phyloP scores from a whole-genome alignment of 1,284 basidiomycete species.

The Rhodotorula sp. region DNA sequence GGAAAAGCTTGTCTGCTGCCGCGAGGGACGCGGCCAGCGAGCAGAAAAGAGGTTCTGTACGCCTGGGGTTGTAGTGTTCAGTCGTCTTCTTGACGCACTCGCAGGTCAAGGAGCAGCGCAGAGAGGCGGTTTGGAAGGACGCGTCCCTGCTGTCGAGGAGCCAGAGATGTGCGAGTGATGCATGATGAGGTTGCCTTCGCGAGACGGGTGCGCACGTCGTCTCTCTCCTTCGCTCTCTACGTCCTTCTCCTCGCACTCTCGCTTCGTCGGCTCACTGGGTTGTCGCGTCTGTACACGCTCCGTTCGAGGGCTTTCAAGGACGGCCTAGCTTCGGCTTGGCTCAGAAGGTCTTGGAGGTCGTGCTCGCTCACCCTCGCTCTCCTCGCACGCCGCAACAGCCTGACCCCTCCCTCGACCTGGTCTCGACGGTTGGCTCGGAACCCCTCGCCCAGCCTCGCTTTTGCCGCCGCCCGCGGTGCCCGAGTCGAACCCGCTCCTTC shows the following conservation, averaged over 20 bases:
- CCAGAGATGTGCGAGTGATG: constrained; percentile 3
- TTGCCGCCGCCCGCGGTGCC: background rate
- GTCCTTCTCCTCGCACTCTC: no score
- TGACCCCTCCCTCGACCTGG: background rate
- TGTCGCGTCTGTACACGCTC: background rate
- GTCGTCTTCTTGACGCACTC: background rate
- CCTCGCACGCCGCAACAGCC: background rate
- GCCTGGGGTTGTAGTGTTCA: constrained; percentile 5
- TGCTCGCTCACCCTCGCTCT: background rate
- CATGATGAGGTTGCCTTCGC: background rate
- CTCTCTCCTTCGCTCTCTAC: no score
- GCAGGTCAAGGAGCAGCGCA: constrained; percentile 3
- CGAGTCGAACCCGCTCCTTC: background rate
- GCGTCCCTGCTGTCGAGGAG: background rate
- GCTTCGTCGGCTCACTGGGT: no score
- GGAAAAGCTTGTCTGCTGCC: constrained; percentile 12
- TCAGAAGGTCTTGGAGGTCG: background rate
- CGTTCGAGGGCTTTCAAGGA: background rate
- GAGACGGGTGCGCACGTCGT: background rate
- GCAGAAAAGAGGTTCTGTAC: constrained; percentile 24
- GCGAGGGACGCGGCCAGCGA: constrained; percentile 11
- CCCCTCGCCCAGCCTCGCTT: background rate
- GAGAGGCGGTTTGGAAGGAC: background rate
- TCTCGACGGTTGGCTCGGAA: background rate
- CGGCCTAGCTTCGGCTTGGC: background rate